A percentile compares a stretch with the other conserved stretches of the same genome.
Conservation (phyloP, 345 rosid species). For the Gossypium stocksii region DNA sequence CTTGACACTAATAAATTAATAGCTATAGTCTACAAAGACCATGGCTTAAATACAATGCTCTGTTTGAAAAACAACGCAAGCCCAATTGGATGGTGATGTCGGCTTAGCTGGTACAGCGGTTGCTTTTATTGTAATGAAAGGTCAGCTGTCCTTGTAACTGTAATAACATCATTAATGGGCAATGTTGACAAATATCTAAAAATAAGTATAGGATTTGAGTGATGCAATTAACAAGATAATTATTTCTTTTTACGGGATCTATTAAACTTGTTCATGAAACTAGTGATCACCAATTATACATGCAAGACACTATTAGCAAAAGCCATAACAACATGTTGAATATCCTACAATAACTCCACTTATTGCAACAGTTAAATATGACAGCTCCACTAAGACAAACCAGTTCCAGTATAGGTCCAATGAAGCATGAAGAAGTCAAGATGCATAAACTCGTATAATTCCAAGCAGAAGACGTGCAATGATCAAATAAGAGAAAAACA, state of each 20-base stretch:
- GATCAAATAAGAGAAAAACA: neutral
- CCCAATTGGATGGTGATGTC: neutral
- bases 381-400: conserved; percentile 1
- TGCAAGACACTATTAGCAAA: too few species aligned
- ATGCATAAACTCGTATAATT: neutral
- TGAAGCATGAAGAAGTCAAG: neutral
- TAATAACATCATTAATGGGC: neutral
- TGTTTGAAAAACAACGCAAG: neutral
- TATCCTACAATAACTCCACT: neutral
- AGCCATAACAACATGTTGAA: neutral
- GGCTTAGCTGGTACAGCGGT: neutral
- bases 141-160: neutral
- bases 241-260: neutral
- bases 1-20: neutral
- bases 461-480: neutral
- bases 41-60: neutral
- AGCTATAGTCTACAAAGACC: neutral
- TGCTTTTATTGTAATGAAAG: neutral
- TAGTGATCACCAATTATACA: too few species aligned
- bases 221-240: neutral
- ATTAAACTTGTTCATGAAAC: too few species aligned
- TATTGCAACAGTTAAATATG: conserved; percentile 3
- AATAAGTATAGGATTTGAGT: neutral
- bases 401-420: neutral
- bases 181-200: neutral